A percentile compares a stretch with the other conserved stretches of the same genome.
Conservation (phyloP, 768 basidiomycete species). For the Tricholomella constricta region DNA sequence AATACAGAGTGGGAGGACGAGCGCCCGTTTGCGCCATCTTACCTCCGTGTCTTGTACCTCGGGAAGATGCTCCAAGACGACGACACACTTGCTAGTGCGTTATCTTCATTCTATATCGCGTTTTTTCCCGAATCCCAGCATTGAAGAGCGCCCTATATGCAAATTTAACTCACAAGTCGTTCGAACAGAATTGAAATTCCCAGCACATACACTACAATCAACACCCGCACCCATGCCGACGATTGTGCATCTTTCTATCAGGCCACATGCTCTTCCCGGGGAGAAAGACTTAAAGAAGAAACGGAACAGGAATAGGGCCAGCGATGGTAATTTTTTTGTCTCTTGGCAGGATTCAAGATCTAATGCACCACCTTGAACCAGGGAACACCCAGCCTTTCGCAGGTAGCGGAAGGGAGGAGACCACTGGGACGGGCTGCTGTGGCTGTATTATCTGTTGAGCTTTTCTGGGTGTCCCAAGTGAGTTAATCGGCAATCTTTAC, state of each 20-base stretch:
- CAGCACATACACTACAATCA: conserved; percentile 36
- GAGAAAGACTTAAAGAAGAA: conserved; percentile 62
- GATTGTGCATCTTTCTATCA: conserved; percentile 76
- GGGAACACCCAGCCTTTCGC: background rate
- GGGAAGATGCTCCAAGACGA: conserved; percentile 86
- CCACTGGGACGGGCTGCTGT: conserved; percentile 16
- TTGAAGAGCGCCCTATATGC: too few species aligned
- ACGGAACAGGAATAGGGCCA: conserved; percentile 30
- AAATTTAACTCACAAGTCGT: conserved; percentile 1
- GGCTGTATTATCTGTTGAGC: conserved; percentile 22
- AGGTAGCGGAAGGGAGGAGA: conserved; percentile 7
- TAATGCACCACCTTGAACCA: background rate
- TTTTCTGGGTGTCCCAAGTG: background rate
- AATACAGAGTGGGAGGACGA: conserved; percentile 74
- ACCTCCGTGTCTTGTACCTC: conserved; percentile 72
- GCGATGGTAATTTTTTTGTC: conserved; percentile 27
- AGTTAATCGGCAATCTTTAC: background rate
- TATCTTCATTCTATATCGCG: background rate
- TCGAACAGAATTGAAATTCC: conserved; percentile 40
- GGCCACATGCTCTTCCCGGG: conserved; percentile 53
- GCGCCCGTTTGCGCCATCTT: conserved; percentile 75
- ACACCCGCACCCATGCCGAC: conserved; percentile 45
- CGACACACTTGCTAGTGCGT: conserved; percentile 68
- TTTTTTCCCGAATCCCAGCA: too few species aligned
- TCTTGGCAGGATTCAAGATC: background rate